Evolutionary conservation across 495 filamentous ascomycete species (phyloP).

Genomic region (Filosporella fistucella): DNA sequence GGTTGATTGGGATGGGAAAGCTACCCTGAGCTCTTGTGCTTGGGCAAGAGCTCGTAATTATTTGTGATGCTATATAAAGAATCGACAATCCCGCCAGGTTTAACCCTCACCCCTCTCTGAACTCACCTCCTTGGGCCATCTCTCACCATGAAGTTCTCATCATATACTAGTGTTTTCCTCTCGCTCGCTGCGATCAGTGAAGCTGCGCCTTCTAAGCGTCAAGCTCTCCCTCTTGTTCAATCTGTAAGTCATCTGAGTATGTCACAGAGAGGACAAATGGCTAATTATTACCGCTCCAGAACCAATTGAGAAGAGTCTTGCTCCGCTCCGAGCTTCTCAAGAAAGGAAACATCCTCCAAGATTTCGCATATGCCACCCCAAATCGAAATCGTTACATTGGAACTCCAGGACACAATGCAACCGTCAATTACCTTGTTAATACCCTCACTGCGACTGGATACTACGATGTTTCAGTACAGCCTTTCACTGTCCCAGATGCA

Average conservation of each 20-base stretch:
- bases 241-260: background rate
- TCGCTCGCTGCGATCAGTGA: background rate
- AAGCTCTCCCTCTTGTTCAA: background rate
- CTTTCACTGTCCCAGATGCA: constrained; percentile 40
- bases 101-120: too few relatives aligned
- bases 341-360: constrained; percentile 8
- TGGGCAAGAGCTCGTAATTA: too few relatives aligned
- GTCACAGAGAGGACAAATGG: background rate
- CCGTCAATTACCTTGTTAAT: constrained; percentile 56
- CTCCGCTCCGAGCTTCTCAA: constrained; percentile 3
- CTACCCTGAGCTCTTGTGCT: too few relatives aligned
- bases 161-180: background rate
- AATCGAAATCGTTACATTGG: constrained; percentile 57
- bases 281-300: too few relatives aligned
- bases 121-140: too few relatives aligned
- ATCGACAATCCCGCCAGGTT: too few relatives aligned
- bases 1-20: too few relatives aligned
- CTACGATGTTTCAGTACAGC: constrained; percentile 45
- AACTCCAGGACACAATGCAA: constrained; percentile 55
- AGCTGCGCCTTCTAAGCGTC: background rate
- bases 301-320: constrained; percentile 6
- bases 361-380: constrained; percentile 39
- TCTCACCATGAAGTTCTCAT: constrained; percentile 2
- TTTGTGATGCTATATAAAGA: too few relatives aligned
- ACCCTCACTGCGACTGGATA: constrained; percentile 32